Base-by-base conservation (phyloP, 192 early-diverging fungal genomes). In the Linnemannia hyalina region DNA sequence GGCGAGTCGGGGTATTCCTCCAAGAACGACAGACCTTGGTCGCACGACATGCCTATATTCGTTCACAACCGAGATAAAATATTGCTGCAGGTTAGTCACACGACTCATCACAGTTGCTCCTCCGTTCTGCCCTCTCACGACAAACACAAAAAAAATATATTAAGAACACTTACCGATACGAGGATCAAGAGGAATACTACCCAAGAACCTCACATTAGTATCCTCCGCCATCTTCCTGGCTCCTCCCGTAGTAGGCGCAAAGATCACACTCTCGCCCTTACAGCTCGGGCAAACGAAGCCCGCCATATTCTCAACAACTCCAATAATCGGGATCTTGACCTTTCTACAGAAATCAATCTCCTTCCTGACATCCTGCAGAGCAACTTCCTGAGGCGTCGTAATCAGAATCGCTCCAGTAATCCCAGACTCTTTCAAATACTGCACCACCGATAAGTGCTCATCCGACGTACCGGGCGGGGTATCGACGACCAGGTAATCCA, bases 381-480 rank as follows among this genome's bases (percentile, higher is more conserved):
- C 93, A 0, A 97, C 94, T 69, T 96, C 97, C 86, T 98, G 97
- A n/a, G 97, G 98, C 20, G 98, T 99, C 7, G 97, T 98, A 22
- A 99, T 94, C 16, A 99, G 75, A 47, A 99, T 92, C 6, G 98
- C 97, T 6, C 98, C 98, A 44, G 94, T 95, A 49, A 97, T 95
- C 2, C 95, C 94, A 72, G 90, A 92, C 18, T 94, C 92, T 46
- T 94, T 91, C 36, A 99, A 82, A 82, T 94, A 92, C 81, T 96
- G 94, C 0, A 94, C 93, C 3, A 99, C 92, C 23, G 97, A 95
- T 74, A 99, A 88, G 80, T 99, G 98, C 87, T 99, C 98, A 87
- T 99, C 98, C 2, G 96, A 96, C 5, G 98, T 99, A 32, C 98
- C 96, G 7, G 98, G 98, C 9, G 98, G 98, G 20, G 98, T 99